Conservation (phyloP, 2,329 filamentous ascomycete genomes). For the Aspergillus intermedius region DNA sequence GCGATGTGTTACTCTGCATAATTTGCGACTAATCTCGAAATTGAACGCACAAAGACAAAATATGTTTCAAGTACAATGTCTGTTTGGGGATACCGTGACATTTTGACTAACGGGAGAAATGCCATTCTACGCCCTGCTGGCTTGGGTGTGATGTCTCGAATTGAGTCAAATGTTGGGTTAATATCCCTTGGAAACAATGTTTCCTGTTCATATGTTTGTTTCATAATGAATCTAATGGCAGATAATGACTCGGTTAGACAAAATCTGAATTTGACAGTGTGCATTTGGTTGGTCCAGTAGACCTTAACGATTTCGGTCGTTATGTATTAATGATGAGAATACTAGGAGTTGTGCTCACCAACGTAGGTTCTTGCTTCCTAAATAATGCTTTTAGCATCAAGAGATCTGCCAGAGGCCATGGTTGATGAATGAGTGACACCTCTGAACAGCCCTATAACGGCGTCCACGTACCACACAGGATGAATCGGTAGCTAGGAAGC, state of each 20-base stretch:
- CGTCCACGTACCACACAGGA: too few species aligned
- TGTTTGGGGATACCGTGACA: conserved; percentile 15
- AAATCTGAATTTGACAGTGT: neutral
- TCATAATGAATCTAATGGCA: neutral
- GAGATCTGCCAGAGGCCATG: too few species aligned
- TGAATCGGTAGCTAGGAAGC: too few species aligned
- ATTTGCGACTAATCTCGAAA: neutral
- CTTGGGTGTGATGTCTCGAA: conserved; percentile 19
- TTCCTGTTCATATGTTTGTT: conserved; percentile 2
- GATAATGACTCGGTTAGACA: neutral
- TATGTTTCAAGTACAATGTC: conserved; percentile 11
- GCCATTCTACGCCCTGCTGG: conserved; percentile 17
- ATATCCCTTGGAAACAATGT: conserved; percentile 13
- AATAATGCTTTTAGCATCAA: too few species aligned
- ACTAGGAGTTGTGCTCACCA: too few species aligned
- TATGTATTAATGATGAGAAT: neutral
- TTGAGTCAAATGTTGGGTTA: conserved; percentile 21
- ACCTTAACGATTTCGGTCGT: neutral
- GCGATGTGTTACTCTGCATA: neutral
- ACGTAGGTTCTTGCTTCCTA: too few species aligned
- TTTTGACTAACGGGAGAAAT: conserved; percentile 13
- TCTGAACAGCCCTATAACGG: too few species aligned
- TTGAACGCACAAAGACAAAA: neutral
- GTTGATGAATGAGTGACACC: too few species aligned
- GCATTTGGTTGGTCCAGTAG: neutral